Evolutionary conservation across 164 flowering plant genomes (phyloP).

Genomic region (Dillenia suffruticosa): DNA sequence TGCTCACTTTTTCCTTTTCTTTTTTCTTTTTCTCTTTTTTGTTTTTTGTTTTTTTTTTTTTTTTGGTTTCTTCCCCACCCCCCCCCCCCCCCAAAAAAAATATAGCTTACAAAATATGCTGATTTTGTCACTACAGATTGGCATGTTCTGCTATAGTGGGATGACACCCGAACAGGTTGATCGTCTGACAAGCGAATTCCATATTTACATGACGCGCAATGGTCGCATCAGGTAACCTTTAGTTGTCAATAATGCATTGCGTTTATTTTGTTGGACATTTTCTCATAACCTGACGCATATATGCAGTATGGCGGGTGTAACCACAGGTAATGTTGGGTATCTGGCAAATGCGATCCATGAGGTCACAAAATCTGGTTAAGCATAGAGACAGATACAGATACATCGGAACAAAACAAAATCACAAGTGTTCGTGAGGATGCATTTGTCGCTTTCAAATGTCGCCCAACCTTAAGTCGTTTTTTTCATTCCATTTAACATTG

Average conservation of each 20-base stretch:
- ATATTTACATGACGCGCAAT: constrained; percentile 93
- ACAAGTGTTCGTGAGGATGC: no score
- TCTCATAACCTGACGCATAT: neutral
- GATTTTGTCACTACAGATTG: constrained; percentile 49
- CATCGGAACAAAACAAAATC: no score
- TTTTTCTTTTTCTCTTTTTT: neutral
- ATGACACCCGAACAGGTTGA: constrained; percentile 95
- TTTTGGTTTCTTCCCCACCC: neutral
- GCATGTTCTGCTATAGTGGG: constrained; percentile 97
- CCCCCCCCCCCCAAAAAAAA: no score
- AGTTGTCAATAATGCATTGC: neutral
- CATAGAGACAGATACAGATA: no score
- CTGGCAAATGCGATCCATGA: constrained; percentile 91
- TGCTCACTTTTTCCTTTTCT: neutral
- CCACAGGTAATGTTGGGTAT: constrained; percentile 77
- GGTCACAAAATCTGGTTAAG: constrained; percentile 65
- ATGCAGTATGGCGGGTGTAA: constrained; percentile 92
- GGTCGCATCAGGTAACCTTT: constrained; percentile 86
- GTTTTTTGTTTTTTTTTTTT: neutral
- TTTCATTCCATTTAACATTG: no score
- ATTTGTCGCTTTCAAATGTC: no score
- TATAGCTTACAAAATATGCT: neutral
- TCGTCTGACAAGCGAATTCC: constrained; percentile 73
- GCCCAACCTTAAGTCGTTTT: no score
- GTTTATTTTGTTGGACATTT: neutral